phyloP scores from a whole-genome alignment of 2,329 filamentous ascomycete genomes.

The Xylariaceae sp. region DNA sequence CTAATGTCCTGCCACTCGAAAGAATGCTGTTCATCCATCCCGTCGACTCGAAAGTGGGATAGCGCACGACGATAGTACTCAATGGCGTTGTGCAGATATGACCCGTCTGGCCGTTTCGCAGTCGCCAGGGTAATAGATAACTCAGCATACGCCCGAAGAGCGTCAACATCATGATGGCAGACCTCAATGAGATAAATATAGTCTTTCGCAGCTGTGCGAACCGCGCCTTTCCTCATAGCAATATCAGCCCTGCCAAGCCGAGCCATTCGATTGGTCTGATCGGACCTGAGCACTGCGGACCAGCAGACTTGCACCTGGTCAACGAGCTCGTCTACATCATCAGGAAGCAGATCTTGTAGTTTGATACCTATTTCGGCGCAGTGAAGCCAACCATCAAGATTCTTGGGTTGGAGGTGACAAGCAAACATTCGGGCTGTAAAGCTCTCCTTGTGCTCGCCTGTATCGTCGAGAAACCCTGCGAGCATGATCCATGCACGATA shows the following conservation, averaged over 20 bases:
- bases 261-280: conserved; percentile 54
- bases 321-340: conserved; percentile 42
- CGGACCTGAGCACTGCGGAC: conserved; percentile 55
- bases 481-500: conserved; percentile 62
- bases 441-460: conserved; percentile 53
- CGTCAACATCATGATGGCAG: conserved; percentile 49
- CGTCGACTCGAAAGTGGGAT: conserved; percentile 36
- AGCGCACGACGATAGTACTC: conserved; percentile 48
- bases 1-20: conserved; percentile 78
- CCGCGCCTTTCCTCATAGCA: conserved; percentile 52
- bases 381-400: conserved; percentile 55
- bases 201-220: conserved; percentile 51
- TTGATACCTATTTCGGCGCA: conserved; percentile 56
- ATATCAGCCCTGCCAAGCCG: conserved; percentile 58
- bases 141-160: conserved; percentile 54
- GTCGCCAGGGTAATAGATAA: conserved; percentile 47
- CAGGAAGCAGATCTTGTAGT: conserved; percentile 43
- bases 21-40: conserved; percentile 32
- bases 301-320: conserved; percentile 57
- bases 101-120: conserved; percentile 42
- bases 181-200: conserved; percentile 53
- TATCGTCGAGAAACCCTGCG: conserved; percentile 57
- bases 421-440: conserved; percentile 59
- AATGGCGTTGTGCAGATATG: conserved; percentile 35
- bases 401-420: conserved; percentile 59